A percentile compares a stretch with the other conserved stretches of the same genome.
These are phyloP conservation scores for Stropharia rugosoannulata DNA, from an alignment of 768 basidiomycete genomes.

Conservation along the genomic window DNA sequence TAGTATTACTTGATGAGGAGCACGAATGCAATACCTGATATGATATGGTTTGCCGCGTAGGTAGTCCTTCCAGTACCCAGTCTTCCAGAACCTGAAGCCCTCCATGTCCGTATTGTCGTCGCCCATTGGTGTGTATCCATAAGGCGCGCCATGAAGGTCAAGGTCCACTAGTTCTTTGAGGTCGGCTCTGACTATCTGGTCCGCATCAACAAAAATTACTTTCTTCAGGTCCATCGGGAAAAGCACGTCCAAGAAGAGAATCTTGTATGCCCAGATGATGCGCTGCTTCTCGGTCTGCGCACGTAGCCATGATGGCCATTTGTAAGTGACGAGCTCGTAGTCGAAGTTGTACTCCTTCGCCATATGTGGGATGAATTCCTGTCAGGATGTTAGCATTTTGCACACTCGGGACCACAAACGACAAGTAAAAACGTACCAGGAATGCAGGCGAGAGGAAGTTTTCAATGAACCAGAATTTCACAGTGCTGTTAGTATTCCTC, in stretches of 20 bases:
- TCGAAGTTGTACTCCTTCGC: slow-evolving; percentile 91
- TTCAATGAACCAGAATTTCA: slow-evolving; percentile 99
- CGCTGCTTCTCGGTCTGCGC: slow-evolving; percentile 97
- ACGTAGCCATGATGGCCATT: slow-evolving; percentile 99
- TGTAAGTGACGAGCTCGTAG: slow-evolving; percentile 97
- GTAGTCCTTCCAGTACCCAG: slow-evolving; percentile 92
- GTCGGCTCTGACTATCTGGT: slow-evolving; percentile 97
- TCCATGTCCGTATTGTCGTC: slow-evolving; percentile 95
- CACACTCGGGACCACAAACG: background rate
- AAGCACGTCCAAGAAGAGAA: slow-evolving; percentile 96
- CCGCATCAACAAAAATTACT: slow-evolving; percentile 98
- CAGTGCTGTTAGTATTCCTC: slow-evolving; percentile 88
- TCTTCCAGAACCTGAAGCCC: slow-evolving; percentile 99
- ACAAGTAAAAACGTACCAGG: slow-evolving; percentile 52
- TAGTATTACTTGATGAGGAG: background rate
- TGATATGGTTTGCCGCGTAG: slow-evolving; percentile 86
- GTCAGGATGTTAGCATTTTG: background rate
- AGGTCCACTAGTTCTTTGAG: slow-evolving; percentile 92
- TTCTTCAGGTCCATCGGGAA: slow-evolving; percentile 99
- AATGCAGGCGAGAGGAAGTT: slow-evolving; percentile 99
- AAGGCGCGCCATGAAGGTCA: slow-evolving; percentile 90
- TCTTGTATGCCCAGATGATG: slow-evolving; percentile 99
- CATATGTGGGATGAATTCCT: slow-evolving; percentile 95
- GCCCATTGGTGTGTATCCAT: slow-evolving; percentile 98
- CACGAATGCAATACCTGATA: slow-evolving; percentile 68